These are phyloP conservation scores for Sarcodon aspratus DNA, from an alignment of 768 basidiomycete genomes.

Conservation along the genomic window DNA sequence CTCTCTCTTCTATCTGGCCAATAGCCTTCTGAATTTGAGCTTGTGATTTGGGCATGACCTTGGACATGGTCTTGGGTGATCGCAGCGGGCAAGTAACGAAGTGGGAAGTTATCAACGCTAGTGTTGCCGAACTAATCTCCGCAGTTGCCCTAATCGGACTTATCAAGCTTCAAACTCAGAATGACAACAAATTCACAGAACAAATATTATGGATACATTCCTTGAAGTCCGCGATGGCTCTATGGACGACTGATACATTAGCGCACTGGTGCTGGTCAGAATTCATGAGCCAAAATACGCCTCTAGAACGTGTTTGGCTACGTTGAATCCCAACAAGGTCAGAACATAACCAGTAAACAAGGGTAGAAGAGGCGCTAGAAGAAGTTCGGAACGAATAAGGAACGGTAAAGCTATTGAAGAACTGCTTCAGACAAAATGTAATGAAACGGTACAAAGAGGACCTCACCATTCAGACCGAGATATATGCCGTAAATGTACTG, in stretches of 20 bases:
- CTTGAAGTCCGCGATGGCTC: too few relatives aligned
- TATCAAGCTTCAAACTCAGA: neutral
- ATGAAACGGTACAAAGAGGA: conserved; percentile 4
- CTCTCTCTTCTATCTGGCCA: conserved; percentile 43
- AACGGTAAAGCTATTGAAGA: conserved; percentile 72
- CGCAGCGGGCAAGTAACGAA: conserved; percentile 2
- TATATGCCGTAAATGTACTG: conserved; percentile 92
- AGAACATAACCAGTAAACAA: conserved; percentile 79
- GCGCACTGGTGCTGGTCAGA: neutral
- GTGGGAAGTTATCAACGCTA: neutral
- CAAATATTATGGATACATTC: neutral
- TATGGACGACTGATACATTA: too few relatives aligned
- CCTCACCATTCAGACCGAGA: conserved; percentile 68
- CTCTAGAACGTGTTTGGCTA: conserved; percentile 70
- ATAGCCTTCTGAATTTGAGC: conserved; percentile 57
- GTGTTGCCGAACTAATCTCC: neutral
- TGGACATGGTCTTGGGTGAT: conserved; percentile 7
- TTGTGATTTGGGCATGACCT: conserved; percentile 13
- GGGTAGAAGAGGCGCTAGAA: conserved; percentile 85
- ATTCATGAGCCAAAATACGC: conserved; percentile 59
- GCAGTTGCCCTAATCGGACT: neutral
- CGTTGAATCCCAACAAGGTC: conserved; percentile 84
- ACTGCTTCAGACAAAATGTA: conserved; percentile 7
- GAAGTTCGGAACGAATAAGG: conserved; percentile 77
- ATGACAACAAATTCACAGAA: neutral